These are phyloP conservation scores for Clarireedia paspali DNA, from an alignment of 2,329 filamentous ascomycete species.

Conservation along the genomic window DNA sequence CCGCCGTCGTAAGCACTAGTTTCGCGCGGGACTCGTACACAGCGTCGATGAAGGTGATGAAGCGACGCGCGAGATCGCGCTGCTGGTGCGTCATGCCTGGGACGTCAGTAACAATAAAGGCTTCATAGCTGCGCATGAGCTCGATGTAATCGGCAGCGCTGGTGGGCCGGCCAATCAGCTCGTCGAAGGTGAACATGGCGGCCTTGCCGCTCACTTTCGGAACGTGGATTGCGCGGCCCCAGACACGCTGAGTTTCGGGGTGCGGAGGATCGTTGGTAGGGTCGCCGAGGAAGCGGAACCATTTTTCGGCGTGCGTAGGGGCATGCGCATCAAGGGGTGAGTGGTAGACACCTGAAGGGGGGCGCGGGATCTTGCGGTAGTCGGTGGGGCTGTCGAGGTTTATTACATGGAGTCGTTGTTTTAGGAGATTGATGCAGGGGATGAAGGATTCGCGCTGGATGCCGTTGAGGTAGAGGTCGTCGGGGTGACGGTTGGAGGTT, in stretches of 20 bases:
- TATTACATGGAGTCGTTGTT: slow-evolving; percentile 75
- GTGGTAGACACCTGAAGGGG: slow-evolving; percentile 90
- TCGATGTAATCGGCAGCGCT: slow-evolving; percentile 95
- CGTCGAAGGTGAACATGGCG: slow-evolving; percentile 86
- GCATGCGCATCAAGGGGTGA: slow-evolving; percentile 75
- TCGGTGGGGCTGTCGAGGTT: slow-evolving; percentile 94
- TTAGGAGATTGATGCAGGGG: slow-evolving; percentile 88
- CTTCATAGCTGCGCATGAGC: slow-evolving; percentile 79
- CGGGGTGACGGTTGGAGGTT: slow-evolving; percentile 92
- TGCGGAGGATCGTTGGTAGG: slow-evolving; percentile 61
- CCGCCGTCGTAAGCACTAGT: slow-evolving; percentile 83
- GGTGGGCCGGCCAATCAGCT: slow-evolving; percentile 81
- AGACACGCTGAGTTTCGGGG: slow-evolving; percentile 72
- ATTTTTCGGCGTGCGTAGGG: slow-evolving; percentile 76
- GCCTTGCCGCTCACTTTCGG: slow-evolving; percentile 81
- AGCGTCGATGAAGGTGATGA: slow-evolving; percentile 97
- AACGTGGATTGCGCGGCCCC: slow-evolving; percentile 85
- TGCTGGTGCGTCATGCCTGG: slow-evolving; percentile 84
- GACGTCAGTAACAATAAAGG: slow-evolving; percentile 86
- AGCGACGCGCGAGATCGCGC: slow-evolving; percentile 80
- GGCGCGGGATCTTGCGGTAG: slow-evolving; percentile 93
- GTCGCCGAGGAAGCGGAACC: slow-evolving; percentile 92
- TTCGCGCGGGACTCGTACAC: slow-evolving; percentile 93
- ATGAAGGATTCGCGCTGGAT: slow-evolving; percentile 94
- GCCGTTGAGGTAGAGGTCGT: slow-evolving; percentile 96